Base-by-base conservation (phyloP, 441 rosid genomes). In the Populus hybrid region DNA sequence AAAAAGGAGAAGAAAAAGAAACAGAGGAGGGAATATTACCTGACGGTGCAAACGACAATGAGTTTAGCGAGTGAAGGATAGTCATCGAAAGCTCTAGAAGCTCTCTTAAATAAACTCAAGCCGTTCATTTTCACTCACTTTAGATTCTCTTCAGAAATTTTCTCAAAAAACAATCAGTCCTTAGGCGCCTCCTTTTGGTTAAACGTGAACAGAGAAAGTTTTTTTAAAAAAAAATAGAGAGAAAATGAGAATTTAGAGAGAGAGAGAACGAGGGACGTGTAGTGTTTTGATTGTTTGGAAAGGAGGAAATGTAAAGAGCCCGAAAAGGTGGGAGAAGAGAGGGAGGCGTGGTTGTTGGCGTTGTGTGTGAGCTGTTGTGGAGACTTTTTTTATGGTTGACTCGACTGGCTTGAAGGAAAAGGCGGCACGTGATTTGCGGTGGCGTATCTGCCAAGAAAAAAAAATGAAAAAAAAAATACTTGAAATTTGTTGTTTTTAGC, bases 31-130 rank as follows among this genome's bases (percentile, higher is more conserved):
- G 38, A 42, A 40, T 54, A 74, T 35, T 81, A 94, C 99, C 99
- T 88, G 85, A 96, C 84, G 46, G 98, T 81, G 90, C 92, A 91
- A 86, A 94, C 81, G 72, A 94, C 84, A 79, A 94, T 5, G 30
- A 94, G 82, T 80, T 89, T 88, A 61, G 98, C 84, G 79, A 94
- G 84, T 35, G 86, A 85, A 78, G 98, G 91, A 80, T 86, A 72
- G 59, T 90, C 97, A 61, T 86, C 88, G 78, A 90, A 90, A 64
- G 91, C 89, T 81, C 87, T 88, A 16, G 97, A 87, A 82, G 89
- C 77, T 81, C 92, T 81, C 79, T 87, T 84, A 81, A 79, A 88
- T 79, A 92, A 30, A 71, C 82, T 87, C 75, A 88, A 89, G 23
- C 65, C 86, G 66, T 88, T 90, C 99, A 95, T 95, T 69, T 78